Evolutionary conservation across 2,329 filamentous ascomycete genomes (phyloP).

Genomic region (Alternaria rosae): DNA sequence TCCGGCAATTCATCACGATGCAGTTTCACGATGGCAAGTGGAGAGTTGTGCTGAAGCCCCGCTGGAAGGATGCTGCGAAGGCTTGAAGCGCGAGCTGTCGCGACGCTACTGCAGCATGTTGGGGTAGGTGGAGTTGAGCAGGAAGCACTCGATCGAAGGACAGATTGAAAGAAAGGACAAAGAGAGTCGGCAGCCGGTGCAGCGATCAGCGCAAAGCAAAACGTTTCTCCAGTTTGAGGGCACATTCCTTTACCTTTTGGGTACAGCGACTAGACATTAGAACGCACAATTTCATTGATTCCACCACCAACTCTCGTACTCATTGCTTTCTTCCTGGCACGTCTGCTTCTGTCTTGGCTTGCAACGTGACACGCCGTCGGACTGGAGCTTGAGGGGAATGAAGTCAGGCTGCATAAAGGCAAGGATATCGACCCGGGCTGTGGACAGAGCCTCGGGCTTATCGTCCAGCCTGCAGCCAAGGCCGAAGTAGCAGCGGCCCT

Average conservation of each 20-base stretch:
- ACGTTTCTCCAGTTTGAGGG: background rate
- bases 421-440: background rate
- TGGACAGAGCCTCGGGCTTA: background rate
- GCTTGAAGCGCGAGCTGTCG: background rate
- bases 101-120: background rate
- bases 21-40: slow-evolving; percentile 3
- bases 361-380: background rate
- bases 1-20: slow-evolving; percentile 6
- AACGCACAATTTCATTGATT: background rate
- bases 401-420: background rate
- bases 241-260: background rate
- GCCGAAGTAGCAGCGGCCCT: background rate
- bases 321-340: background rate
- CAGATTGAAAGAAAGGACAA: background rate
- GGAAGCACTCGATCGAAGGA: background rate
- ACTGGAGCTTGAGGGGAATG: background rate
- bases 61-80: background rate
- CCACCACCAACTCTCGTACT: background rate
- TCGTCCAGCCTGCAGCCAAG: background rate
- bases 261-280: background rate
- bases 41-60: slow-evolving; percentile 1
- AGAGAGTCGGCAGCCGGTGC: background rate
- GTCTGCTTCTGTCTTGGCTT: background rate
- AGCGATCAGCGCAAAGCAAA: background rate
- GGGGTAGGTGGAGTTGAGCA: background rate